Conservation (phyloP, 2,329 filamentous ascomycete species). For the Aspergillus awamori region DNA sequence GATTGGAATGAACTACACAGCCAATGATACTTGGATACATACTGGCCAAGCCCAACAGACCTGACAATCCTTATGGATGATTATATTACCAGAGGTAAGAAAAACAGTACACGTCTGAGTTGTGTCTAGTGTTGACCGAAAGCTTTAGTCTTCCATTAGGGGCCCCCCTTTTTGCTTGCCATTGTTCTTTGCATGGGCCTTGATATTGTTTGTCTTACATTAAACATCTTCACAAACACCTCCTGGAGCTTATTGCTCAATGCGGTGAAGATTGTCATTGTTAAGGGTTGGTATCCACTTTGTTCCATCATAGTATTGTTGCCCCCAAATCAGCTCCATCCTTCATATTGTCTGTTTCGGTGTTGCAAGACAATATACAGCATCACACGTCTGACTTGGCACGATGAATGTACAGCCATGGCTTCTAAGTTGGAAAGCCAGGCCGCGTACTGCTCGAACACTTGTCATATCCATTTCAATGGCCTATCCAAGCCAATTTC, state of each 20-base stretch:
- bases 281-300: constrained; percentile 7
- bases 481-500: constrained; percentile 16
- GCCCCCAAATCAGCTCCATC: neutral
- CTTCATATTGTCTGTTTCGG: constrained; percentile 35
- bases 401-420: constrained; percentile 3
- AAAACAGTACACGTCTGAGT: neutral
- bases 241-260: neutral
- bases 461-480: constrained; percentile 7
- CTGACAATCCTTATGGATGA: neutral
- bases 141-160: neutral
- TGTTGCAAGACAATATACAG: constrained; percentile 18
- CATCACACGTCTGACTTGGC: constrained; percentile 12
- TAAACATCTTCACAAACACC: neutral
- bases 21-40: no score
- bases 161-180: constrained; percentile 6
- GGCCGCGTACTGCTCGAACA: neutral
- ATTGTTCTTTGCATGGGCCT: constrained; percentile 2
- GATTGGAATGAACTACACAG: no score
- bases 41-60: neutral
- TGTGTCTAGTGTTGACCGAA: neutral
- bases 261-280: constrained; percentile 12
- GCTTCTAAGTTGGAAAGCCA: neutral
- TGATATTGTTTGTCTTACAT: constrained; percentile 18
- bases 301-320: constrained; percentile 16
- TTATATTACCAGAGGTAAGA: neutral